Evolutionary conservation across 129 eudicot species (phyloP).

Genomic region (Flaveria brownii): DNA sequence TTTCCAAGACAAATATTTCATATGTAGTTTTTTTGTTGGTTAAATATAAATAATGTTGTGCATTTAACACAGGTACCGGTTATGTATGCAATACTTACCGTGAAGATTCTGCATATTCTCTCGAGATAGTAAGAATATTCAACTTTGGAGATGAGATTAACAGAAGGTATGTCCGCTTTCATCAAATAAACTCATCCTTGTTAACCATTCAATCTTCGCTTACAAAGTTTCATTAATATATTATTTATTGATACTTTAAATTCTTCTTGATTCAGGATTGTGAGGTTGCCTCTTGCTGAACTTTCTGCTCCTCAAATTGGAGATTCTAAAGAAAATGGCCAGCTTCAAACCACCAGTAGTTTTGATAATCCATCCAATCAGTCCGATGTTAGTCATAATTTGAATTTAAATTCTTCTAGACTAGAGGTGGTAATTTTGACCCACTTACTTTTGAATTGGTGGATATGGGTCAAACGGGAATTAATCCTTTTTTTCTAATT

Average conservation of each 20-base stretch:
- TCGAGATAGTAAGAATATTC: conserved; percentile 78
- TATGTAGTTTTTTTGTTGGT: background rate
- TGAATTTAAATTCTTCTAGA: background rate
- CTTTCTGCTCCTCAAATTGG: conserved; percentile 43
- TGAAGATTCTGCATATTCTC: conserved; percentile 61
- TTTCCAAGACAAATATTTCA: background rate
- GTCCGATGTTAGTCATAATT: conserved; percentile 26
- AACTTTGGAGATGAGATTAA: conserved; percentile 75
- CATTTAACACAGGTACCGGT: conserved; percentile 62
- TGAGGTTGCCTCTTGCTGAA: conserved; percentile 57
- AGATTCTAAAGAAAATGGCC: conserved; percentile 35
- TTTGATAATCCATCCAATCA: conserved; percentile 34
- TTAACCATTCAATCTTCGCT: background rate
- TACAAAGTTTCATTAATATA: background rate
- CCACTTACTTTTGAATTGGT: background rate
- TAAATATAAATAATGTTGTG: background rate
- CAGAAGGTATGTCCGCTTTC: conserved; percentile 56
- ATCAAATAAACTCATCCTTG: conserved; percentile 4
- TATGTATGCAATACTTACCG: conserved; percentile 78
- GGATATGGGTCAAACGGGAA: background rate
- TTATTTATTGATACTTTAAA: background rate
- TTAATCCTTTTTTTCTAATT: background rate
- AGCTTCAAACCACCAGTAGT: conserved; percentile 37
- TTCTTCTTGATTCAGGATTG: conserved; percentile 53
- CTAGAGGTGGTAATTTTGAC: background rate